phyloP scores from a whole-genome alignment of 2,329 filamentous ascomycete species.

The Epichloe sp. region DNA sequence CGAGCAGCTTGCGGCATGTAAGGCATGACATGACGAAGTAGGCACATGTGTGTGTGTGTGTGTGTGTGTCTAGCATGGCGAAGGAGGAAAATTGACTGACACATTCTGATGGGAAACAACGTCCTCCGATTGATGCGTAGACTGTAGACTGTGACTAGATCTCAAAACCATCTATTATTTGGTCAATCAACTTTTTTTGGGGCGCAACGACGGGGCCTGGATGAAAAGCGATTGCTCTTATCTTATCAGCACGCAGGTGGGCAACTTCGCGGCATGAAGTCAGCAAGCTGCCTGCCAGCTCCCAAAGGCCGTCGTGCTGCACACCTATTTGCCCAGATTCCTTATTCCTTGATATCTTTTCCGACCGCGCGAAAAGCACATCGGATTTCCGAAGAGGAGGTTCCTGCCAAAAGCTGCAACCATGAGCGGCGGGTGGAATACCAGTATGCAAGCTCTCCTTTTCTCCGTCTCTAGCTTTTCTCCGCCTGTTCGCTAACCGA shows the following conservation, averaged over 20 bases:
- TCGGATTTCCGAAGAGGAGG: no score
- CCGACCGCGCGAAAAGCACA: neutral
- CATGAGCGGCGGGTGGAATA: slow-evolving; percentile 87
- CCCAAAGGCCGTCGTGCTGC: neutral
- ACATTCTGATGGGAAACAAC: no score
- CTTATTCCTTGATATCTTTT: neutral
- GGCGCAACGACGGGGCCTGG: no score
- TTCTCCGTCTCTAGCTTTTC: neutral
- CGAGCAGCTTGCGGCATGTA: neutral
- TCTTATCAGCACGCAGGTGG: slow-evolving; percentile 1
- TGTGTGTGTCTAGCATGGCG: no score
- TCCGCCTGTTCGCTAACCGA: slow-evolving; percentile 1
- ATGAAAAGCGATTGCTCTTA: neutral
- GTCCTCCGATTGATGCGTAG: no score
- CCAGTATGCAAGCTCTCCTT: slow-evolving; percentile 40
- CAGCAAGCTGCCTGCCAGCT: neutral
- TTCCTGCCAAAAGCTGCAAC: slow-evolving; percentile 4
- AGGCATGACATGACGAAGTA: neutral
- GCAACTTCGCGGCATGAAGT: neutral
- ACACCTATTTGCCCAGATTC: no score
- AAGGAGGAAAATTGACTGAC: no score
- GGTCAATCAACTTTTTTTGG: no score
- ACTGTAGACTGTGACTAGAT: no score
- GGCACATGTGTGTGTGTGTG: no score
- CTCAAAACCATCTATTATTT: no score